Evolutionary conservation across 2,329 filamentous ascomycete genomes (phyloP), one percentile per base, ranked within the genome.

Genomic region (Trichoderma sp.): DNA sequence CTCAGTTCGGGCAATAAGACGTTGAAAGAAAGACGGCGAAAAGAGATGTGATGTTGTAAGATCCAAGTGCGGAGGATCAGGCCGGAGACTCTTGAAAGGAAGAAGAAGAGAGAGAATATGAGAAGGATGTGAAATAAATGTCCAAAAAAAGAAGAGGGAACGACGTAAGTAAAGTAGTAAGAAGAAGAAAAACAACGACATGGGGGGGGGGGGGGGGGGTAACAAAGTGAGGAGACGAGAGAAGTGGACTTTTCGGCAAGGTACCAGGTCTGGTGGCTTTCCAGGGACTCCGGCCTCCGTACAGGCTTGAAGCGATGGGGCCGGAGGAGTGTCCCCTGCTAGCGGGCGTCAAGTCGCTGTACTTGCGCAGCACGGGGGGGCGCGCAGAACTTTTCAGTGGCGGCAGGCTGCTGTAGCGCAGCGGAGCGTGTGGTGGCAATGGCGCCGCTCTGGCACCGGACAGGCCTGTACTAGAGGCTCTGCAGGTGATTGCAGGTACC

Each of bases 131-230:
- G 13, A 54, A 42, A n/a, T n/a, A n/a, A n/a, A n/a, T n/a, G 17
- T 64, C 35, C 50, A 39, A 45, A 42, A 54, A 60, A 70, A 65
- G 70, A 71, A 34, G 42, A 42, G 37, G 35, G 66, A 67, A 61
- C 67, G 68, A 70, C 68, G 60, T 60, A 70, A 67, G 61, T 63
- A 66, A 70, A 70, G 29, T 34, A 54, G 42, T 34, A 64, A 64
- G 72, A 65, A 69, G 73, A 70, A 70, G 64, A 60, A 70, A 71
- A 58, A 70, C 72, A 71, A 70, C 68, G 48, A 39, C 37, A 54
- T 50, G 54, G 35, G 52, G 69, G 45, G 70, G n/a, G n/a, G n/a
- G n/a, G n/a, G n/a, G n/a, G n/a, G n/a, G n/a, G n/a, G n/a, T n/a
- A n/a, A 45, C 25, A 64, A 39, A 34, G 58, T 64, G 32, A 53